Evolutionary conservation across 2,329 filamentous ascomycete species (phyloP).

Genomic region (Aureobasidium sp.): DNA sequence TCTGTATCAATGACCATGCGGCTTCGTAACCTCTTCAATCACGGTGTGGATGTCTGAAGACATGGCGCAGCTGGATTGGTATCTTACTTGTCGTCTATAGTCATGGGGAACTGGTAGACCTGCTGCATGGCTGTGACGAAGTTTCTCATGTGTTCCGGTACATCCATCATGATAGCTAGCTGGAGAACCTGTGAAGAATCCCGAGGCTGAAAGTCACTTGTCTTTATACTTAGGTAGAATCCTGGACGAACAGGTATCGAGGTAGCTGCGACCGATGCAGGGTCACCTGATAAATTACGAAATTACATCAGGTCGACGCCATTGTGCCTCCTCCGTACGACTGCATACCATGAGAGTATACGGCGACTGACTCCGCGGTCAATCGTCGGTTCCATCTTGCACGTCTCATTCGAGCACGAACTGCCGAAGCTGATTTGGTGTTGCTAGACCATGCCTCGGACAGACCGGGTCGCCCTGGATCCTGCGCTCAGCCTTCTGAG

Average conservation of each 20-base stretch:
- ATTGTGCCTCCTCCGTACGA: not conserved
- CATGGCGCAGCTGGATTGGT: not conserved
- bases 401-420: not conserved
- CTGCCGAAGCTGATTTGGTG: not conserved
- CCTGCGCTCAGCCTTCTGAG: no score
- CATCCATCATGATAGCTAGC: not conserved
- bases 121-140: constrained; percentile 13
- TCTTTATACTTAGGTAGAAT: not conserved
- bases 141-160: not conserved
- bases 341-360: not conserved
- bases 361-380: not conserved
- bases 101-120: constrained; percentile 11
- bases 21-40: not conserved
- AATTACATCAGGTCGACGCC: constrained; percentile 8
- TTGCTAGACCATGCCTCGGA: not conserved
- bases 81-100: constrained; percentile 2
- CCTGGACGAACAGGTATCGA: not conserved
- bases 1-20: no score
- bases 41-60: not conserved
- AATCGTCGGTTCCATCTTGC: not conserved
- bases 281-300: not conserved
- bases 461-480: not conserved
- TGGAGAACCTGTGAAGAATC: not conserved
- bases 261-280: not conserved
- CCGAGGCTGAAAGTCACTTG: not conserved